These are phyloP conservation scores for Fraxinus angustifolia DNA, from an alignment of 305 asterid species.

Conservation along the genomic window DNA sequence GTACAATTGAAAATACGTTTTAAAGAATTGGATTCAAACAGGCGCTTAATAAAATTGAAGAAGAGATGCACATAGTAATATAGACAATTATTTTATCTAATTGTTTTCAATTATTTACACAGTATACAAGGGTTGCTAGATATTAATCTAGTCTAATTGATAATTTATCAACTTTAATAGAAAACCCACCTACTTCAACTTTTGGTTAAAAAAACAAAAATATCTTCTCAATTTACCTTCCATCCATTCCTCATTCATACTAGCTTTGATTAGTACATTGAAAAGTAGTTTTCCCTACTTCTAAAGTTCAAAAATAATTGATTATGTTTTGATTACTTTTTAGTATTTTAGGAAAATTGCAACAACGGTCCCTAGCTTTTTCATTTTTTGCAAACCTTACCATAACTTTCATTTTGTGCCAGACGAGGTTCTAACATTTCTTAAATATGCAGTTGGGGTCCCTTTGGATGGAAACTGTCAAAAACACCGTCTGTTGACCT, in stretches of 20 bases:
- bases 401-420: no score
- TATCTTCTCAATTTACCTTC: background rate
- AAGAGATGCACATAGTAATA: background rate
- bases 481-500: background rate
- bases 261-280: background rate
- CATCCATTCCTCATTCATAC: background rate
- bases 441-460: background rate
- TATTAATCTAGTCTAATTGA: background rate
- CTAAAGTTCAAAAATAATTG: conserved; percentile 1
- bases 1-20: background rate
- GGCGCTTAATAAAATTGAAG: background rate
- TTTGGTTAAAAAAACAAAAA: background rate
- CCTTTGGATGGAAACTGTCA: background rate
- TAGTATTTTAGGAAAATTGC: no score
- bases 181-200: background rate
- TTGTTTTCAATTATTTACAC: background rate
- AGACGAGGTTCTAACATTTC: no score
- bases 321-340: conserved; percentile 5
- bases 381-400: no score
- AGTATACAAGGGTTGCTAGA: background rate
- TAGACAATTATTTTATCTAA: background rate
- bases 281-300: background rate
- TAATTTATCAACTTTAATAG: background rate
- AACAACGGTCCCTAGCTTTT: no score
- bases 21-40: background rate